Evolutionary conservation across 768 basidiomycete species (phyloP), one percentile per base, ranked within the genome.

Genomic region (Amanita pallidorosea): DNA sequence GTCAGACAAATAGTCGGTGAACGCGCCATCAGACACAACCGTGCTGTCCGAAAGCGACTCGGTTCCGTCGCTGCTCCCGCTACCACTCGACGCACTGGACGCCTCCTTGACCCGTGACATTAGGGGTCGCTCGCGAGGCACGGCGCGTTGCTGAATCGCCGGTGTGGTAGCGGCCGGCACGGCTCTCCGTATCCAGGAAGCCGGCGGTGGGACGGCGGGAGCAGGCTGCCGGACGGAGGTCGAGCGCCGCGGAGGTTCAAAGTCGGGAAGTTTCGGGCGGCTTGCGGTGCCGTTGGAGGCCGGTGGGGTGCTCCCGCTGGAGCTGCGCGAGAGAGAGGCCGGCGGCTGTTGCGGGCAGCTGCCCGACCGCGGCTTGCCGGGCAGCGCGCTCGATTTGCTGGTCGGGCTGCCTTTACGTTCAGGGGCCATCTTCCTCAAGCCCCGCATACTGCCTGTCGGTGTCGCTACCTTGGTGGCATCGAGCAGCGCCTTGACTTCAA

Each of bases 1-100:
- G 61, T 90, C 88, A n/a, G 88, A 90, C 27, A 90, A 67, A 63
- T 92, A 92, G 62, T 92, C 89, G 11, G 89, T 92, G 60, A 92
- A 92, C 13, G 80, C 87, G 11, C 88, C 88, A 57, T 90, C 88
- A 7, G 88, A 89, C 4, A 83, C 88, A 51, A 90, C 74, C 4
- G 89, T 90, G 53, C 79, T 79, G 61, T 86, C 85, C 3, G 83
- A 80, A 60, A 79, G 57, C 17, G 81, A 83, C 34, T 80, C 78
- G 44, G 75, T 67, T 20, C 83, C 79, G 56, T 79, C 77, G 58
- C 83, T 81, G 55, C 82, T 79, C 47, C 77, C 73, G 60, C 77
- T 79, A 60, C 80, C 77, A 58, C 73, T 77, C 7, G 81, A 79
- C 53, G 79, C 73, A 55, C 70, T 73, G 22, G 75, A 73, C 4